These are phyloP conservation scores for Cryptococcus hybrid DNA, from an alignment of 1,284 basidiomycete species.

Conservation along the genomic window DNA sequence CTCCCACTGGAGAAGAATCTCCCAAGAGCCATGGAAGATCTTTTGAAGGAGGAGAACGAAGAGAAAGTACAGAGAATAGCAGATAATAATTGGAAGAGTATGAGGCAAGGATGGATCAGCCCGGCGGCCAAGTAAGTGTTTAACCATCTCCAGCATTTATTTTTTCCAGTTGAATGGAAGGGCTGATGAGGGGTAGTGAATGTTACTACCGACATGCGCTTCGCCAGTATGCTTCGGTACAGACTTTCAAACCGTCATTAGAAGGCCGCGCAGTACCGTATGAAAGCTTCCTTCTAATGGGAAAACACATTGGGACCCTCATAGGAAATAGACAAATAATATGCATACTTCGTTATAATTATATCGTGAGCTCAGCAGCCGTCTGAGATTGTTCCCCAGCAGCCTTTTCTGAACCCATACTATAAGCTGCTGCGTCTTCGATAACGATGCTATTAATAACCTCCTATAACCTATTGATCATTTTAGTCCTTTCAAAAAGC, in stretches of 20 bases:
- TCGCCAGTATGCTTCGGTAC: slow-evolving; percentile 24
- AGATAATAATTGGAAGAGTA: slow-evolving; percentile 34
- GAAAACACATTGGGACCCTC: slow-evolving; percentile 40
- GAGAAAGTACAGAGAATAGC: slow-evolving; percentile 36
- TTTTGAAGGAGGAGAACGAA: slow-evolving; percentile 24
- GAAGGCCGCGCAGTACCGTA: slow-evolving; percentile 24
- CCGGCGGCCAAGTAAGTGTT: slow-evolving; percentile 36
- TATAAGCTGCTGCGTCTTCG: no score
- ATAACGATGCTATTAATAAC: no score
- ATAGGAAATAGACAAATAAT: slow-evolving; percentile 4
- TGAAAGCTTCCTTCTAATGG: slow-evolving; percentile 41
- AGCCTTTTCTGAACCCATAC: no score
- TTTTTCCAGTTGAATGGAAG: neutral
- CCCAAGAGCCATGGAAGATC: slow-evolving; percentile 36
- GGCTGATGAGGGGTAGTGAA: slow-evolving; percentile 12
- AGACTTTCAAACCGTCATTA: slow-evolving; percentile 34
- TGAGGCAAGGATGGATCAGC: slow-evolving; percentile 39
- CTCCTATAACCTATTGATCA: no score
- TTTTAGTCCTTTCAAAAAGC: no score
- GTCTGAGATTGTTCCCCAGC: no score
- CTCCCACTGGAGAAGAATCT: slow-evolving; percentile 29
- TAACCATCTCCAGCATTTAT: neutral
- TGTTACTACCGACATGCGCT: slow-evolving; percentile 27
- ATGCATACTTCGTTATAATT: no score
- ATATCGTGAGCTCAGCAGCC: no score